Base-by-base conservation (phyloP, 2,329 filamentous ascomycete genomes). In the Alternaria arbusti region DNA sequence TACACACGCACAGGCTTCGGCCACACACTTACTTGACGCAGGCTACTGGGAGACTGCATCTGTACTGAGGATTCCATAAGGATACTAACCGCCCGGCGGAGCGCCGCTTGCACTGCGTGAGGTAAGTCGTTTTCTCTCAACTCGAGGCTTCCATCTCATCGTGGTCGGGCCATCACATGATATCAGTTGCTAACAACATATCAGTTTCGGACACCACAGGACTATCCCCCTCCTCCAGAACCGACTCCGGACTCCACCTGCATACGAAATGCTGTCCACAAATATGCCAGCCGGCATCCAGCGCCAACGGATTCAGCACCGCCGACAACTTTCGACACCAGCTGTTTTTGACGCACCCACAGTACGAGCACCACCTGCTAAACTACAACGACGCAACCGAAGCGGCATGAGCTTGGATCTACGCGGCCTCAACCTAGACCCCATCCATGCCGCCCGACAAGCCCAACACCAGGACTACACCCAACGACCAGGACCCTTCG, bases 271-370 rank as follows among this genome's bases (percentile, higher is more conserved):
- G 92, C 90, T 94, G 89, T 91, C 91, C 84, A 89, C 75, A 72
- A 81, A 90, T 85, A 85, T 88, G 80, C 85, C 87, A 78, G 88
- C 86, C 83, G 89, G 86, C 85, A 88, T 93, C 85, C 90, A 92
- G 80, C 87, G 87, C 82, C 89, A 89, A 81, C 88, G 90, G 81
- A 88, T 88, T 83, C 87, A 89, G 82, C 93, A 97, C 84, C 88
- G 92, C 81, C 91, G 94, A 84, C 93, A 97, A 85, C 90, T 92
- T 77, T 97, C 94, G 76, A 95, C 92, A 78, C 92, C 92, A 69
- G 88, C 87, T 81, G 88, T 87, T 80, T 92, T 92, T 83, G 92
- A 95, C 80, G 88, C 89, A 75, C 87, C 88, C 79, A 91, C 89
- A 86, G 88, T 89, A 82, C 87, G 82, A 78, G 85, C 85, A 82